These are phyloP conservation scores for Ceratobasidium sp. DNA, from an alignment of 1,284 basidiomycete species.

Conservation along the genomic window DNA sequence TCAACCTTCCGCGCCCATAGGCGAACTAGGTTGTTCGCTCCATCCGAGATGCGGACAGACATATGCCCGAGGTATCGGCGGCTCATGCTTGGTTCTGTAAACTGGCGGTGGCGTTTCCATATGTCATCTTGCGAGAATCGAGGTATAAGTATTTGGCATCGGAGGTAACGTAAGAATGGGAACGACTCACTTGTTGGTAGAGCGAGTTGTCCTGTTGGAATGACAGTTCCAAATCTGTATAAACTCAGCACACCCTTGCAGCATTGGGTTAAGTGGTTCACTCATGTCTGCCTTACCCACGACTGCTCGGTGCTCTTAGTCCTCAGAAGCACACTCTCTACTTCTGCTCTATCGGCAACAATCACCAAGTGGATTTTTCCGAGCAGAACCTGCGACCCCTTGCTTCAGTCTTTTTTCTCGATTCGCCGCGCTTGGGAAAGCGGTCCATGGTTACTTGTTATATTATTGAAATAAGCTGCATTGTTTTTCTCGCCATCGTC, in stretches of 20 bases:
- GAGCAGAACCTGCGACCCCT: slow-evolving; percentile 6
- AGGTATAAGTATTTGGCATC: too few relatives aligned
- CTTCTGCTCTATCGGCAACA: slow-evolving; percentile 20
- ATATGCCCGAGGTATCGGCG: slow-evolving; percentile 22
- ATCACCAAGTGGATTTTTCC: background rate
- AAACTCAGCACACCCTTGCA: background rate
- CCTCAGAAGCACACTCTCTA: slow-evolving; percentile 19
- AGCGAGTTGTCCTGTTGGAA: slow-evolving; percentile 11
- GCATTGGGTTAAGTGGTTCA: background rate
- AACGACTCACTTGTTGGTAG: slow-evolving; percentile 26
- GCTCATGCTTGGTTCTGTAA: slow-evolving; percentile 30
- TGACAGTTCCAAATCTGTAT: slow-evolving; percentile 27
- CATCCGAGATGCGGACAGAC: slow-evolving; percentile 1
- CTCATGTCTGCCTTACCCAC: background rate
- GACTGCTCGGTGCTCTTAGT: slow-evolving; percentile 17
- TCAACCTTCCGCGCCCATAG: slow-evolving; percentile 24
- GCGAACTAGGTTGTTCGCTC: slow-evolving; percentile 11
- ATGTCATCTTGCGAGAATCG: slow-evolving; percentile 1
- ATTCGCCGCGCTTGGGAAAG: slow-evolving; percentile 6
- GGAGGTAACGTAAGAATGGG: background rate
- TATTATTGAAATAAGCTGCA: background rate
- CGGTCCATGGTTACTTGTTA: slow-evolving; percentile 13
- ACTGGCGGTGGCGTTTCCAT: slow-evolving; percentile 35
- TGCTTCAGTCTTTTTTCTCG: background rate
- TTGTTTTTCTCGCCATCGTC: background rate